Evolutionary conservation across 176 grass and related monocot species (phyloP), one percentile per base, ranked within the genome.

Genomic region (Themeda triandra): DNA sequence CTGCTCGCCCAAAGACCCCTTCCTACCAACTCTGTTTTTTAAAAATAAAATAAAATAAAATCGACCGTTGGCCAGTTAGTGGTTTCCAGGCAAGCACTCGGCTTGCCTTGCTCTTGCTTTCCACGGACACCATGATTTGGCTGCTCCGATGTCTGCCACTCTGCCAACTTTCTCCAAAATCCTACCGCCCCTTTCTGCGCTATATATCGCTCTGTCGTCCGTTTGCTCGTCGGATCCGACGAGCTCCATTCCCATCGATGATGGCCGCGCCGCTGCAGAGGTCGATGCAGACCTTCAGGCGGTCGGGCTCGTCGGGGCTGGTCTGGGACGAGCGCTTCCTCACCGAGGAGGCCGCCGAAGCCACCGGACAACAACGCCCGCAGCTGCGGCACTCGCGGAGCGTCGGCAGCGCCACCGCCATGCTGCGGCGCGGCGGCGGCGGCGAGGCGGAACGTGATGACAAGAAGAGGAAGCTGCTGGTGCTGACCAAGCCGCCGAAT

Each of bases 221-320:
- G 8, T 3, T 62, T 25, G 44, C 11, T 21, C 14, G 12, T 17
- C 8, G 63, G 11, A 71, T 6, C 8, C 2, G 29, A 29, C 25
- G 6, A 32, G 66, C 10, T 19, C 13, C 29, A 51, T 21, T 35
- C 6, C 37, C 29, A 51, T 21, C 45, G 11, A 72, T 13, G 49
- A 92, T 92, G 88, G 88, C 73, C 13, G 92, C 79, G 69, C 67
- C 78, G 69, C 67, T 94, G 79, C 92, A 94, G 80, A 88, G 92
- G 85, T 91, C 92, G n/a, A 83, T 60, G 69, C 89, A 82, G 51
- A 94, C 88, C 8, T 94, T 94, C 74, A 76, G 92, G 67, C 74
- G 92, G 73, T 94, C 88, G 2, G 92, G 92, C 68, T 94, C 88
- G 24, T 94, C 92, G 13, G 92, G 92, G 33, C 78, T 94, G 21